Conservation (phyloP, 305 asterid species). For the Plantago coronopus region DNA sequence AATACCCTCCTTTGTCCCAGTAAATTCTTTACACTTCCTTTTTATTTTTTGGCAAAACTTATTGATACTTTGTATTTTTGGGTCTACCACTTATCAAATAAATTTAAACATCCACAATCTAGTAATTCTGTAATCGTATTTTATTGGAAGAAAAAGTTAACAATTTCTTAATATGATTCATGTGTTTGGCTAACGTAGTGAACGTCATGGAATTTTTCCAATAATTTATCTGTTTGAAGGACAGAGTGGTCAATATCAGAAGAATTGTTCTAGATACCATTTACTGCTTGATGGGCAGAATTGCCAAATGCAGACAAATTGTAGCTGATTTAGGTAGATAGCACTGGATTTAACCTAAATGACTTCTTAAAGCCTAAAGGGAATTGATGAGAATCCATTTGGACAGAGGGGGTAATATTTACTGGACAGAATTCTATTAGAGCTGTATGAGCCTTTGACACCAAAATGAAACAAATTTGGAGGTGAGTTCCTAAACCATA, state of each 20-base stretch:
- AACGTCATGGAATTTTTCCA: too few relatives aligned
- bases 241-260: not conserved
- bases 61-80: not conserved
- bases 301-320: not conserved
- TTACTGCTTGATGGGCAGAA: not conserved
- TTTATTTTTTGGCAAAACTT: not conserved
- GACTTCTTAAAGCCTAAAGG: too few relatives aligned
- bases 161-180: too few relatives aligned
- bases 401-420: not conserved
- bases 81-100: not conserved
- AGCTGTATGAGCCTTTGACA: not conserved
- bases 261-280: not conserved
- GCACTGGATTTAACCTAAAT: too few relatives aligned
- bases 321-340: too few relatives aligned
- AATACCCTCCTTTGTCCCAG: not conserved
- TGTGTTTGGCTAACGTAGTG: not conserved
- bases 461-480: conserved; percentile 4
- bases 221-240: too few relatives aligned
- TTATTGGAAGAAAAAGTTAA: not conserved
- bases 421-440: not conserved
- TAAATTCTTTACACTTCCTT: too few relatives aligned
- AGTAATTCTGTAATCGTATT: too few relatives aligned
- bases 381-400: not conserved
- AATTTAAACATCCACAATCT: too few relatives aligned
- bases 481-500: not conserved